A percentile compares a stretch with the other conserved stretches of the same genome.
phyloP scores from a whole-genome alignment of 2,329 filamentous ascomycete species.

The Cytospora mali region DNA sequence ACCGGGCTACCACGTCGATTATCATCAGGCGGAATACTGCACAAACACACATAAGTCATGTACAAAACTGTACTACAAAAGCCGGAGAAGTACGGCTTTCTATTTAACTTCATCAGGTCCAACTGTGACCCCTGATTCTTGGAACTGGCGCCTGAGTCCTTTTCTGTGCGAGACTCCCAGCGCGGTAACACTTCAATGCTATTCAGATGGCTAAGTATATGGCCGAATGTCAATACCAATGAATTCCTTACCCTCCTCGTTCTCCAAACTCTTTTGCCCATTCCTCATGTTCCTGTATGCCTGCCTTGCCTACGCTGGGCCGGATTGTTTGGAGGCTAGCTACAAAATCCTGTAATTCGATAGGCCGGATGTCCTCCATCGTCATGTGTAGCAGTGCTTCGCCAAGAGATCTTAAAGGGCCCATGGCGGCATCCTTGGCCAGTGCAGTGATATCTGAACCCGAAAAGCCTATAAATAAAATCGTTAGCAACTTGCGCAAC shows the following conservation, averaged over 20 bases:
- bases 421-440: slow-evolving; percentile 98
- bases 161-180: background rate
- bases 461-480: slow-evolving; percentile 72
- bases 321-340: slow-evolving; percentile 82
- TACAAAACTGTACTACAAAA: background rate
- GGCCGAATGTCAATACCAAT: background rate
- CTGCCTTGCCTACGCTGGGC: slow-evolving; percentile 84
- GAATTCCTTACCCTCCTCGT: slow-evolving; percentile 70
- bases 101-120: background rate
- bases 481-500: slow-evolving; percentile 6
- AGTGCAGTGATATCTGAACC: slow-evolving; percentile 96
- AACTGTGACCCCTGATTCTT: background rate
- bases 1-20: background rate
- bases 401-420: slow-evolving; percentile 84
- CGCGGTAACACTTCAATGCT: background rate
- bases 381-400: slow-evolving; percentile 88
- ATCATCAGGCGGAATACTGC: slow-evolving; percentile 2
- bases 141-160: background rate
- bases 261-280: slow-evolving; percentile 96
- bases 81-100: background rate
- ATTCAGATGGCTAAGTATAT: slow-evolving; percentile 2
- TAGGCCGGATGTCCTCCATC: slow-evolving; percentile 91
- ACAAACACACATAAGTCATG: slow-evolving; percentile 5
- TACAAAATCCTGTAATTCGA: slow-evolving; percentile 79
- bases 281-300: slow-evolving; percentile 86